A percentile compares a stretch with the other conserved stretches of the same genome.
Evolutionary conservation across 176 grass and related monocot species (phyloP).

Genomic region (Juncus inflexus): DNA sequence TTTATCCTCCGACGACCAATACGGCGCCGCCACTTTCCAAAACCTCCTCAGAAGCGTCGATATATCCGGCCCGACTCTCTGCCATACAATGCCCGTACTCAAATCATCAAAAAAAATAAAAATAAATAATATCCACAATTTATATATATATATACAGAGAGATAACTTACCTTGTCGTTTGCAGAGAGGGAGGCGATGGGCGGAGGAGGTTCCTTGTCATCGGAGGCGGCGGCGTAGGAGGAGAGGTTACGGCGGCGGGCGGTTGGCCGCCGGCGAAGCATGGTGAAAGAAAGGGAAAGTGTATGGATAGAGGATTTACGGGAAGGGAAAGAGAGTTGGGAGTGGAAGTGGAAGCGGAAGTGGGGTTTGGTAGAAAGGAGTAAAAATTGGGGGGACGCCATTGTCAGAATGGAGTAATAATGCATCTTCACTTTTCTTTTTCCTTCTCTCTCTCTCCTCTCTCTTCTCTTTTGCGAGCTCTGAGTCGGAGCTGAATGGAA

Average conservation of each 20-base stretch:
- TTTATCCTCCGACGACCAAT: slow-evolving; percentile 94
- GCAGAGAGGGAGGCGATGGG: slow-evolving; percentile 15
- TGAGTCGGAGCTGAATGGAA: too few species aligned
- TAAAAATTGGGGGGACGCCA: slow-evolving; percentile 23
- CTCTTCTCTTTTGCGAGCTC: not conserved
- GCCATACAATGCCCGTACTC: not conserved
- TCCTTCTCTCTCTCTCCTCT: not conserved
- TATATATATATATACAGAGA: not conserved
- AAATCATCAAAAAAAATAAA: slow-evolving; percentile 3
- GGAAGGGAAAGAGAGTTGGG: not conserved
- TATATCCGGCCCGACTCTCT: slow-evolving; percentile 54
- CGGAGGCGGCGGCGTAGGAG: not conserved
- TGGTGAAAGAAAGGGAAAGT: slow-evolving; percentile 8
- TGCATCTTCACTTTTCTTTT: slow-evolving; percentile 26
- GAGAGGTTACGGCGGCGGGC: slow-evolving; percentile 8
- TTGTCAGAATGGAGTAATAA: slow-evolving; percentile 17
- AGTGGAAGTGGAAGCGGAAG: not conserved
- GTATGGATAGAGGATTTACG: not conserved
- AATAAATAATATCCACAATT: not conserved
- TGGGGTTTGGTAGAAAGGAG: not conserved
- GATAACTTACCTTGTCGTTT: slow-evolving; percentile 7
- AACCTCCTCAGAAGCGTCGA: slow-evolving; percentile 71
- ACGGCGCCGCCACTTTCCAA: slow-evolving; percentile 89
- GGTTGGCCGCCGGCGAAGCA: slow-evolving; percentile 35
- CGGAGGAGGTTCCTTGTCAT: slow-evolving; percentile 5